Percentiles rank a stretch among this genome's conserved stretches.
Evolutionary conservation across 768 basidiomycete species (phyloP).

Genomic region (Suillus bovinus): DNA sequence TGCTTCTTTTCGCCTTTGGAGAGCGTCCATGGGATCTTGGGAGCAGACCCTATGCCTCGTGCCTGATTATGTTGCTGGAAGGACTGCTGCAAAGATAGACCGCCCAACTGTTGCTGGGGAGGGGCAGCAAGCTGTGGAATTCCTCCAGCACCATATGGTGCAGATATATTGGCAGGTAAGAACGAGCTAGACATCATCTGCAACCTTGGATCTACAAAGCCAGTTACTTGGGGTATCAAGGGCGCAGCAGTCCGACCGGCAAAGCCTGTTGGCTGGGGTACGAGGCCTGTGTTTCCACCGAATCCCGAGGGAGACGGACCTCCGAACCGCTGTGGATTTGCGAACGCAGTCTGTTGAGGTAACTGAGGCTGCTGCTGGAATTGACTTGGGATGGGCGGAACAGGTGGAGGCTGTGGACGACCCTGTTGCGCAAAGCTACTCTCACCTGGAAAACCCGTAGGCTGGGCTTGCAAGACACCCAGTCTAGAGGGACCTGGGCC

Average conservation of each 20-base stretch:
- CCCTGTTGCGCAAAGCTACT: constrained; percentile 38
- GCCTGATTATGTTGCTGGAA: constrained; percentile 87
- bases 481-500: constrained; percentile 30
- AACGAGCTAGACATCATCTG: constrained; percentile 91
- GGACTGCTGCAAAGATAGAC: constrained; percentile 72
- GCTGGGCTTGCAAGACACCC: constrained; percentile 49
- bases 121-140: constrained; percentile 60
- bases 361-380: constrained; percentile 40
- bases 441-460: constrained; percentile 50
- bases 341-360: constrained; percentile 48
- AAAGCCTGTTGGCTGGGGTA: constrained; percentile 45
- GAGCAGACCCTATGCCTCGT: constrained; percentile 61
- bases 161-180: constrained; percentile 73
- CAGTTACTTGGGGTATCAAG: constrained; percentile 75
- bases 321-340: constrained; percentile 53
- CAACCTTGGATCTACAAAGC: constrained; percentile 79
- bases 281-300: constrained; percentile 12
- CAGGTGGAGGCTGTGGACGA: constrained; percentile 53
- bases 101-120: constrained; percentile 54
- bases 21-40: constrained; percentile 83
- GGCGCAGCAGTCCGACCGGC: constrained; percentile 41
- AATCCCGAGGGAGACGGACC: constrained; percentile 25
- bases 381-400: constrained; percentile 63
- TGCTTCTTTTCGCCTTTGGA: constrained; percentile 92
- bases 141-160: constrained; percentile 59